Evolutionary conservation across 257 asterid genomes (phyloP).

Genomic region (Jacaranda copaia): DNA sequence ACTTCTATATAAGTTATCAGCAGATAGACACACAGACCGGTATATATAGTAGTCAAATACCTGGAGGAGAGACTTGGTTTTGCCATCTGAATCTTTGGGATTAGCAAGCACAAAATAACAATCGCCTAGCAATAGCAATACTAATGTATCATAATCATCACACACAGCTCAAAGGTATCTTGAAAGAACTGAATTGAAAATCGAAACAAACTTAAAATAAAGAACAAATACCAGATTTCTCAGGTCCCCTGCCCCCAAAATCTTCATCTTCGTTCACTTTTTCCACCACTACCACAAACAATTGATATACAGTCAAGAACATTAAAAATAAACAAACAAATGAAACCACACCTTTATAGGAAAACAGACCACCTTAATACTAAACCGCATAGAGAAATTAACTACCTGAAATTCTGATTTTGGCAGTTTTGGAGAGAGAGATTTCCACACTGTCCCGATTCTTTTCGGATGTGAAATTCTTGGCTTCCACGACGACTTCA

Average conservation of each 20-base stretch:
- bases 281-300: conserved; percentile 55
- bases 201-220: neutral
- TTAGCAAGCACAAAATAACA: conserved; percentile 70
- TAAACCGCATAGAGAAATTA: neutral
- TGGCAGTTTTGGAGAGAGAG: conserved; percentile 56
- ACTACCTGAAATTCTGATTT: conserved; percentile 61
- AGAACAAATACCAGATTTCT: conserved; percentile 50
- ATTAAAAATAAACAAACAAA: neutral
- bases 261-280: conserved; percentile 34
- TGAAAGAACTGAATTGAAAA: neutral
- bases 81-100: conserved; percentile 66
- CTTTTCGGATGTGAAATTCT: conserved; percentile 54
- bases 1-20: neutral
- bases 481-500: conserved; percentile 66
- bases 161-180: neutral
- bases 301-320: neutral
- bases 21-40: neutral
- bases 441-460: conserved; percentile 53
- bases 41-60: conserved; percentile 41
- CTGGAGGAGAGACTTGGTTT: conserved; percentile 70
- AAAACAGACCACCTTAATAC: neutral
- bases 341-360: neutral
- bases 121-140: conserved; percentile 47
- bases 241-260: conserved; percentile 32
- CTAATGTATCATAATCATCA: conserved; percentile 24